Evolutionary conservation across 2,329 filamentous ascomycete species (phyloP).

Genomic region (Coniochaeta sp.): DNA sequence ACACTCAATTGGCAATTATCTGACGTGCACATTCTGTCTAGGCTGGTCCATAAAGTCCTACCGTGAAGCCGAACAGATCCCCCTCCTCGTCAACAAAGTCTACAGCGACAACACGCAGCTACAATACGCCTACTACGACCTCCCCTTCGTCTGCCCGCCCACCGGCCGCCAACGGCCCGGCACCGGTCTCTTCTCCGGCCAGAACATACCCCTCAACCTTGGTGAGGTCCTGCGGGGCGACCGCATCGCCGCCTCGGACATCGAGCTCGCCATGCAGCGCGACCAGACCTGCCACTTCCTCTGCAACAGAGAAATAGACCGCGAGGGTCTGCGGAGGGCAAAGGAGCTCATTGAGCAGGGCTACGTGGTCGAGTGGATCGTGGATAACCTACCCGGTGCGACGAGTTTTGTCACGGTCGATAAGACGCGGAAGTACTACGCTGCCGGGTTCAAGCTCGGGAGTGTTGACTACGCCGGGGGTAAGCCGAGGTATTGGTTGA

Average conservation of each 20-base stretch:
- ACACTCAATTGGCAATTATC: not conserved
- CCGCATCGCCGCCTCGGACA: conserved; percentile 76
- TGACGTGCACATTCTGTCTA: conserved; percentile 13
- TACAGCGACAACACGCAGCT: conserved; percentile 84
- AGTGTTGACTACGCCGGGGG: conserved; percentile 59
- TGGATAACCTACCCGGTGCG: conserved; percentile 83
- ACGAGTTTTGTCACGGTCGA: conserved; percentile 85
- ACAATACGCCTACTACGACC: conserved; percentile 86
- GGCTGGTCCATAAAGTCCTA: conserved; percentile 83
- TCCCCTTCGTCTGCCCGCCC: conserved; percentile 80
- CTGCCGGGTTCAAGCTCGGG: conserved; percentile 82
- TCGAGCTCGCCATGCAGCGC: conserved; percentile 69
- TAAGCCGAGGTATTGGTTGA: conserved; percentile 63
- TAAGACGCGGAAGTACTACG: conserved; percentile 80
- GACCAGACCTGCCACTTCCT: conserved; percentile 67
- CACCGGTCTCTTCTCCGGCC: conserved; percentile 63
- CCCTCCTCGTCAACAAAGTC: conserved; percentile 85
- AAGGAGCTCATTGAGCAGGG: conserved; percentile 67
- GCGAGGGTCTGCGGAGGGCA: conserved; percentile 58
- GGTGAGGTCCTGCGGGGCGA: conserved; percentile 84
- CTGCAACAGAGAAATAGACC: conserved; percentile 60
- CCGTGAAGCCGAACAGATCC: conserved; percentile 65
- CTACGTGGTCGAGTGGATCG: conserved; percentile 89
- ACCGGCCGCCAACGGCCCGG: conserved; percentile 59
- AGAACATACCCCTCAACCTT: conserved; percentile 74